These are phyloP conservation scores for Bothriochloa decipiens DNA, from an alignment of 176 grass and related monocot species.

Conservation along the genomic window DNA sequence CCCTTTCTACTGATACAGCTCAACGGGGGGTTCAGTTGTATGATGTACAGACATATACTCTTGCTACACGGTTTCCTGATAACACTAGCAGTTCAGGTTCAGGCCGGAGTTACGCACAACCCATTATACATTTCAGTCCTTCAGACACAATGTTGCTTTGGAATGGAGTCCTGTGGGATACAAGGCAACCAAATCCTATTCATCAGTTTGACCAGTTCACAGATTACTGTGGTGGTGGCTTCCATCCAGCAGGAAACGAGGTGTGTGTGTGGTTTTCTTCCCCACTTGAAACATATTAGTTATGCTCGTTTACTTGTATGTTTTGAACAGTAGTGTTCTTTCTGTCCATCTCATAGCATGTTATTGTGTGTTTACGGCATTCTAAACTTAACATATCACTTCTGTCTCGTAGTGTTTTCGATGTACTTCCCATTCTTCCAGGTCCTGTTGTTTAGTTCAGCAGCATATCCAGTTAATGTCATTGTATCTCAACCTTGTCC, in stretches of 20 bases:
- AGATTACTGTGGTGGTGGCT: slow-evolving; percentile 92
- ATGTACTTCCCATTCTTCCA: not conserved
- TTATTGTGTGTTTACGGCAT: not conserved
- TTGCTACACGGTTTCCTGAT: slow-evolving; percentile 64
- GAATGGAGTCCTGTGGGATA: slow-evolving; percentile 96
- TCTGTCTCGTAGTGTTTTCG: not conserved
- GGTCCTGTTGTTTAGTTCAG: not conserved
- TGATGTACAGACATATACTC: slow-evolving; percentile 73
- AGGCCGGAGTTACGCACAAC: slow-evolving; percentile 58
- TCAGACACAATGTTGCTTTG: slow-evolving; percentile 82
- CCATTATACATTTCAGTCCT: slow-evolving; percentile 96
- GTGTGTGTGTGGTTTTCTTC: slow-evolving; percentile 29
- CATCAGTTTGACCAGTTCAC: slow-evolving; percentile 98
- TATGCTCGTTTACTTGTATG: slow-evolving; percentile 22
- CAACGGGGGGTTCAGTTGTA: slow-evolving; percentile 74
- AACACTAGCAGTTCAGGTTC: slow-evolving; percentile 58
- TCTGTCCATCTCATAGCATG: not conserved
- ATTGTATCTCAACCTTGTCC: not conserved
- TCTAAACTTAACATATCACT: not conserved
- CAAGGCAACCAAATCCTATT: slow-evolving; percentile 53
- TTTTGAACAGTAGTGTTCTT: not conserved
- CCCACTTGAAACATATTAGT: not conserved
- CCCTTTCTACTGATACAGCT: slow-evolving; percentile 63
- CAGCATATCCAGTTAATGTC: not conserved
- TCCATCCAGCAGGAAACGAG: slow-evolving; percentile 98